Percentiles rank a stretch among this genome's conserved stretches.
These are phyloP conservation scores for Melocanna baccifera DNA, from an alignment of 176 grass and related monocot genomes.

Conservation along the genomic window DNA sequence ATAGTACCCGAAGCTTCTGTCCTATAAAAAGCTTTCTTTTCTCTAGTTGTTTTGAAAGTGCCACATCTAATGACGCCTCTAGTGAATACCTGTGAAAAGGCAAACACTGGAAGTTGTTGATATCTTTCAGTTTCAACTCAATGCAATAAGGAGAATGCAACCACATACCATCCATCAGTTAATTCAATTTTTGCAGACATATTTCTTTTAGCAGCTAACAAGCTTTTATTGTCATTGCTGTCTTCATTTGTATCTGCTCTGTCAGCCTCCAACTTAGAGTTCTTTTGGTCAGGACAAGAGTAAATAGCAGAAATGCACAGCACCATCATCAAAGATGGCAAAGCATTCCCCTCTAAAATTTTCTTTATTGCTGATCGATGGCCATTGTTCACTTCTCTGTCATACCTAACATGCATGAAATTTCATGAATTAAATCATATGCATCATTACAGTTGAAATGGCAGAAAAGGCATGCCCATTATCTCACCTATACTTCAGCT, in stretches of 20 bases:
- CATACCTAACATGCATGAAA: slow-evolving; percentile 62
- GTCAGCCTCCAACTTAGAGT: slow-evolving; percentile 32
- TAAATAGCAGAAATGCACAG: slow-evolving; percentile 85
- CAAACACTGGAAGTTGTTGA: background rate
- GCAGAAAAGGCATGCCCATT: slow-evolving; percentile 17
- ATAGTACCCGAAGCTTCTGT: slow-evolving; percentile 91
- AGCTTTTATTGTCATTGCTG: slow-evolving; percentile 22
- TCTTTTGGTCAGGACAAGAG: slow-evolving; percentile 44
- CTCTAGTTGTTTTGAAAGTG: slow-evolving; percentile 62
- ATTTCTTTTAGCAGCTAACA: slow-evolving; percentile 33
- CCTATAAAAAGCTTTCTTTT: slow-evolving; percentile 85
- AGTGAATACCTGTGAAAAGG: slow-evolving; percentile 69
- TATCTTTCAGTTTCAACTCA: slow-evolving; percentile 22
- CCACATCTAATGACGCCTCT: slow-evolving; percentile 60
- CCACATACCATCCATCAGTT: slow-evolving; percentile 85
- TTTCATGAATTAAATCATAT: slow-evolving; percentile 25
- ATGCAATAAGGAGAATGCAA: slow-evolving; percentile 23
- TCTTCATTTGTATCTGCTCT: slow-evolving; percentile 29
- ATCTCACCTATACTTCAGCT: slow-evolving; percentile 85
- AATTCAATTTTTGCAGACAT: slow-evolving; percentile 55
- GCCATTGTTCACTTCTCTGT: slow-evolving; percentile 84
- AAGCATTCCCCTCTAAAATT: slow-evolving; percentile 87
- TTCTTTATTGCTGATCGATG: slow-evolving; percentile 87
- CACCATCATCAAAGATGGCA: slow-evolving; percentile 86
- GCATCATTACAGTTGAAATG: slow-evolving; percentile 15